Evolutionary conservation across 225 moss, liverwort and hornwort species (phyloP).

Genomic region (Pseudisothecium myosuroides): DNA sequence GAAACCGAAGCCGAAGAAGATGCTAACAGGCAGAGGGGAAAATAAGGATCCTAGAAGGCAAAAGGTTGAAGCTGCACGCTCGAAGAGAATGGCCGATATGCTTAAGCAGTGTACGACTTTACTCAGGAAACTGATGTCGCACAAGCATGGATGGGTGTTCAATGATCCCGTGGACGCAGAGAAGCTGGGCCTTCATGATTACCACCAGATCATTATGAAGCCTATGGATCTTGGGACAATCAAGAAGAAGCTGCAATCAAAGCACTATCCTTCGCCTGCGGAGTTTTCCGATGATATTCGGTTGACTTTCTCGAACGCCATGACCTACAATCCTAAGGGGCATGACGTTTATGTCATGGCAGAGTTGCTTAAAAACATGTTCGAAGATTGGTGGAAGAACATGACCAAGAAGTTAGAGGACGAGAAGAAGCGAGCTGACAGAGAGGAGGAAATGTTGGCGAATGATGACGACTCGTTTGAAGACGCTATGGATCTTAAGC

Average conservation of each 20-base stretch:
- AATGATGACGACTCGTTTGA: slow-evolving; percentile 39
- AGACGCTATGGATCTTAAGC: slow-evolving; percentile 7
- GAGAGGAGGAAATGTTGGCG: slow-evolving; percentile 36
- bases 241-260: slow-evolving; percentile 40
- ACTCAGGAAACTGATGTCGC: slow-evolving; percentile 39
- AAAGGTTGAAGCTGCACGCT: slow-evolving; percentile 67
- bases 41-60: slow-evolving; percentile 67
- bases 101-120: slow-evolving; percentile 56
- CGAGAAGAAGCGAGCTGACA: slow-evolving; percentile 32
- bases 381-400: slow-evolving; percentile 63
- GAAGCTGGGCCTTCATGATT: slow-evolving; percentile 69
- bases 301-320: slow-evolving; percentile 63
- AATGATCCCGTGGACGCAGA: slow-evolving; percentile 77
- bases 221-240: slow-evolving; percentile 83
- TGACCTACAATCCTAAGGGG: slow-evolving; percentile 64
- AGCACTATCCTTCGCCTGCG: slow-evolving; percentile 30
- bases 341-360: slow-evolving; percentile 68
- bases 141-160: slow-evolving; percentile 82
- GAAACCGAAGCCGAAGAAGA: slow-evolving; percentile 71
- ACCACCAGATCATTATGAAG: slow-evolving; percentile 51
- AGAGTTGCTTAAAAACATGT: slow-evolving; percentile 23
- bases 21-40: slow-evolving; percentile 38
- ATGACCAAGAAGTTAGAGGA: slow-evolving; percentile 56
- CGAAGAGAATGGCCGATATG: slow-evolving; percentile 36
- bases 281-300: slow-evolving; percentile 57